A percentile compares a stretch with the other conserved stretches of the same genome.
Conservation (phyloP, 805 yeast genomes). For the Isabelozyma heimii region DNA sequence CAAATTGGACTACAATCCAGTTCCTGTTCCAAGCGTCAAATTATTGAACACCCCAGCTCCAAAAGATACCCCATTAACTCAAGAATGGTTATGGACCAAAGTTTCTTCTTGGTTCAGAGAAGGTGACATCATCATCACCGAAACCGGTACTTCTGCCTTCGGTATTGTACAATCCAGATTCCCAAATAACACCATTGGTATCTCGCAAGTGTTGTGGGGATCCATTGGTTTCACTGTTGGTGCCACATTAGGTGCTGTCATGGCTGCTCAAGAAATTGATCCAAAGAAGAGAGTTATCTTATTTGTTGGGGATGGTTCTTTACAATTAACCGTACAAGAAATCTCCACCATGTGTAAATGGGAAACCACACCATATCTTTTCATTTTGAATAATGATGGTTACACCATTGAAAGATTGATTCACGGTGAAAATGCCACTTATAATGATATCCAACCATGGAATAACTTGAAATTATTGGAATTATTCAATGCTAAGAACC, state of each 20-base stretch:
- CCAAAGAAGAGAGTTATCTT: slow-evolving; percentile 56
- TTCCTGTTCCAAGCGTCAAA: slow-evolving; percentile 50
- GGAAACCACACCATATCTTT: slow-evolving; percentile 61
- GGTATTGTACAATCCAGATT: slow-evolving; percentile 62
- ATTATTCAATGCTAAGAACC: slow-evolving; percentile 54
- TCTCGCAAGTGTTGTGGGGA: slow-evolving; percentile 71
- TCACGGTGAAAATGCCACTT: slow-evolving; percentile 60
- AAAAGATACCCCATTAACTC: slow-evolving; percentile 33
- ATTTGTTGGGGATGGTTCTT: slow-evolving; percentile 69
- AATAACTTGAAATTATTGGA: slow-evolving; percentile 53
- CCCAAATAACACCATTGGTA: slow-evolving; percentile 58
- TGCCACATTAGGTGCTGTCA: slow-evolving; percentile 60
- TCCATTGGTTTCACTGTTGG: slow-evolving; percentile 68
- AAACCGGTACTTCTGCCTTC: slow-evolving; percentile 70
- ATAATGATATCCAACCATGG: slow-evolving; percentile 66
- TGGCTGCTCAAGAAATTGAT: slow-evolving; percentile 59
- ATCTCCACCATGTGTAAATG: slow-evolving; percentile 64
- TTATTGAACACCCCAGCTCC: slow-evolving; percentile 35
- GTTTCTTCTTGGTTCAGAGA: slow-evolving; percentile 55
- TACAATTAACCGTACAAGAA: slow-evolving; percentile 69
- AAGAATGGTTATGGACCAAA: slow-evolving; percentile 63
- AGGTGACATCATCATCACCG: slow-evolving; percentile 63
- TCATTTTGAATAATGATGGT: slow-evolving; percentile 65
- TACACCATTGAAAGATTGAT: slow-evolving; percentile 70
- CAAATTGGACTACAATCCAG: slow-evolving; percentile 43